phyloP scores from a whole-genome alignment of 768 basidiomycete genomes.

The Phaeotremella fagi region DNA sequence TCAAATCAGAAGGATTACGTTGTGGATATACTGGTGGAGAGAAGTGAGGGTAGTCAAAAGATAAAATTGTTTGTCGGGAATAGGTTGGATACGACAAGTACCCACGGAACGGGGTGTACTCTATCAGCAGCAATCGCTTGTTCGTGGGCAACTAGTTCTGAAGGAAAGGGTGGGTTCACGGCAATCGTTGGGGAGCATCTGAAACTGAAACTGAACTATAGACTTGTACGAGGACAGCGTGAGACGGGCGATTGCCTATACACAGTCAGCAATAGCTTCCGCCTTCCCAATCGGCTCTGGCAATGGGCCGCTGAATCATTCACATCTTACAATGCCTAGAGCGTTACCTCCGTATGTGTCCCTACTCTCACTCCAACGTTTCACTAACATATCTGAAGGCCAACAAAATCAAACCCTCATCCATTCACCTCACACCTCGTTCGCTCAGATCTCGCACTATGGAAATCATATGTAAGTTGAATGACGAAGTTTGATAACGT shows the following conservation, averaged over 20 bases:
- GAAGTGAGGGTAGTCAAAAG: not conserved
- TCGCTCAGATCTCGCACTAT: conserved; percentile 47
- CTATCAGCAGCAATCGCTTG: conserved; percentile 76
- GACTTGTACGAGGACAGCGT: not conserved
- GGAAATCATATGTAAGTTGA: conserved; percentile 60
- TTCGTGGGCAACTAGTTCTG: conserved; percentile 8
- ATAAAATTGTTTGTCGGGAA: conserved; percentile 23
- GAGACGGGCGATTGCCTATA: conserved; percentile 56
- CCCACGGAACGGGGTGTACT: conserved; percentile 91
- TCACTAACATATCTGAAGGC: conserved; percentile 49
- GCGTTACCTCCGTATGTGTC: conserved; percentile 59
- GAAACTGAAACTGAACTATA: not conserved
- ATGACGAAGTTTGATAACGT: not conserved
- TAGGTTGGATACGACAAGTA: conserved; percentile 48
- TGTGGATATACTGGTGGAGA: conserved; percentile 37
- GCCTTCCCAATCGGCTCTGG: conserved; percentile 67
- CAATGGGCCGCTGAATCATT: conserved; percentile 80
- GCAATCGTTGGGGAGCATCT: not conserved
- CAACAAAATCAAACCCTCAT: conserved; percentile 59
- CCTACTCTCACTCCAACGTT: too few relatives aligned
- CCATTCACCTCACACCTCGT: conserved; percentile 68
- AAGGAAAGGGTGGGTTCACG: conserved; percentile 3
- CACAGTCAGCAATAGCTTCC: conserved; percentile 66
- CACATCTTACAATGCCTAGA: conserved; percentile 57
- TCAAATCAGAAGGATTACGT: conserved; percentile 35